Evolutionary conservation across 805 yeast genomes (phyloP).

Genomic region (Lipomyces anomalus): DNA sequence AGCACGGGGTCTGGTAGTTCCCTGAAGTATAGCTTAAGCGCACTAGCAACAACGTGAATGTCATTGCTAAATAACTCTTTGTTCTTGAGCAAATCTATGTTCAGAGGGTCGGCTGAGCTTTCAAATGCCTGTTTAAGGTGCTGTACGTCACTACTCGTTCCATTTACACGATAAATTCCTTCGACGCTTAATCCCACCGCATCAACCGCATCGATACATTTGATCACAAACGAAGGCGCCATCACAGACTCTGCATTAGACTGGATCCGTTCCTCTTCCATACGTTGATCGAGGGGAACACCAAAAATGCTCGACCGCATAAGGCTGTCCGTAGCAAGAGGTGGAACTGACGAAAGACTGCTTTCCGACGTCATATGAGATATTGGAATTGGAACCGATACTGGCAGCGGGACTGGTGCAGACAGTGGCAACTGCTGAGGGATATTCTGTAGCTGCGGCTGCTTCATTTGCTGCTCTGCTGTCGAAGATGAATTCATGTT

Average conservation of each 20-base stretch:
- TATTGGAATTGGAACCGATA: too few species aligned
- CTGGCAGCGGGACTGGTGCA: too few species aligned
- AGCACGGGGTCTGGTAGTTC: conserved; percentile 83
- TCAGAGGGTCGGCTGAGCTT: conserved; percentile 46
- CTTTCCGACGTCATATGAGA: too few species aligned
- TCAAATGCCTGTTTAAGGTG: conserved; percentile 60
- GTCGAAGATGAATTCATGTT: too few species aligned
- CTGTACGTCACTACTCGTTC: conserved; percentile 68
- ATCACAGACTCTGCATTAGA: conserved; percentile 43
- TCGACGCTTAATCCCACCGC: conserved; percentile 76
- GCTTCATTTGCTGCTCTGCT: too few species aligned
- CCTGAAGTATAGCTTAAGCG: conserved; percentile 76
- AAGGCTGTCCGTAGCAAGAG: not conserved
- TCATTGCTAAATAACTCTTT: conserved; percentile 65
- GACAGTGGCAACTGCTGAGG: too few species aligned
- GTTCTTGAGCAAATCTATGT: conserved; percentile 45
- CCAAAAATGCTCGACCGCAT: conserved; percentile 52
- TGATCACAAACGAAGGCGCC: conserved; percentile 85
- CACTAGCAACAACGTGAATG: conserved; percentile 79
- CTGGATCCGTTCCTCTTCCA: conserved; percentile 61
- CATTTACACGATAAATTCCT: conserved; percentile 84
- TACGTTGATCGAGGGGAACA: conserved; percentile 67
- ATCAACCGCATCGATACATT: conserved; percentile 83
- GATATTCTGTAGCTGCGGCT: not conserved
- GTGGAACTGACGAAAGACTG: not conserved